Evolutionary conservation across 768 basidiomycete genomes (phyloP).

Genomic region (Trametes meyenii): DNA sequence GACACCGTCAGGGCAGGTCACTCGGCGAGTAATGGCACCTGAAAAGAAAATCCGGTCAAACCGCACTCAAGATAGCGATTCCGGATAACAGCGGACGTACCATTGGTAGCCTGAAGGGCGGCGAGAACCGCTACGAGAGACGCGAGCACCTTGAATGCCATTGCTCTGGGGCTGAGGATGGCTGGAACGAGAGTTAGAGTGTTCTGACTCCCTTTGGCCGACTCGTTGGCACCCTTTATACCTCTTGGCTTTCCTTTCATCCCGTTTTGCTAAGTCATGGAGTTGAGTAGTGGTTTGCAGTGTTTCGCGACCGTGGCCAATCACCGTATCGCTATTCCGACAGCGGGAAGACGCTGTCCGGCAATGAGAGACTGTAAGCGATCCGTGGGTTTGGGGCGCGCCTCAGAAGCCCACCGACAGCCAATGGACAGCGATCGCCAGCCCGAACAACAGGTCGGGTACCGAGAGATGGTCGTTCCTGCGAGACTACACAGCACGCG

Average conservation of each 20-base stretch:
- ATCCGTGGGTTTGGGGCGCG: slow-evolving; percentile 11
- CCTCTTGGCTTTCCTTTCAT: neutral
- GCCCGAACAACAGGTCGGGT: neutral
- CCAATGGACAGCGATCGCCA: slow-evolving; percentile 4
- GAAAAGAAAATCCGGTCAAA: neutral
- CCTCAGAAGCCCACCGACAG: neutral
- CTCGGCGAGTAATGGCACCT: slow-evolving; percentile 23
- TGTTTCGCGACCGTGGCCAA: neutral
- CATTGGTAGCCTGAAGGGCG: slow-evolving; percentile 21
- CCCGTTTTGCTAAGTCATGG: neutral
- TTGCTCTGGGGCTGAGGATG: neutral
- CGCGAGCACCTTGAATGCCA: slow-evolving; percentile 18
- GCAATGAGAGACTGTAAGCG: neutral
- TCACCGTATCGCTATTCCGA: slow-evolving; percentile 1
- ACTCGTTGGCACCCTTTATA: neutral
- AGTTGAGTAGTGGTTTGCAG: neutral
- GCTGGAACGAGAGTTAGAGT: neutral
- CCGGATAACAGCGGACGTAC: neutral
- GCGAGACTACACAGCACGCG: neutral
- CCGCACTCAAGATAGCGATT: neutral
- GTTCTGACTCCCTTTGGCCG: slow-evolving; percentile 2
- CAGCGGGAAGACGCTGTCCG: slow-evolving; percentile 6
- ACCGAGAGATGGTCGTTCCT: neutral
- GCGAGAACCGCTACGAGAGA: slow-evolving; percentile 11
- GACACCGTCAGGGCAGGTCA: slow-evolving; percentile 18